Conservation (phyloP, 2,329 filamentous ascomycete genomes). For the Aspergillus oerlinghausenensis region DNA sequence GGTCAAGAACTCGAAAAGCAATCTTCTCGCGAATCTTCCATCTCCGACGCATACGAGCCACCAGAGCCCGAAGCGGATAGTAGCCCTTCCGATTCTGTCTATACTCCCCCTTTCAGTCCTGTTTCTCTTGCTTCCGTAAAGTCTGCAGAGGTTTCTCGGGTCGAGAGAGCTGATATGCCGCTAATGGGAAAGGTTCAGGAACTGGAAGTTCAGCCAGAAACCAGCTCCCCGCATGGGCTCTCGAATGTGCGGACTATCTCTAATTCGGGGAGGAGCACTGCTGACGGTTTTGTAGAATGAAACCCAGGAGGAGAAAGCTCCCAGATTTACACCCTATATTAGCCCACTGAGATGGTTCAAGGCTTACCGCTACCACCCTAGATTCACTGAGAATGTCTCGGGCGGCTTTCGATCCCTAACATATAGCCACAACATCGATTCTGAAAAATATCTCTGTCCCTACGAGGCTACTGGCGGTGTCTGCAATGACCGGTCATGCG, state of each 20-base stretch:
- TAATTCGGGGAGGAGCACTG: conserved; percentile 10
- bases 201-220: conserved; percentile 17
- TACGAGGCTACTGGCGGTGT: conserved; percentile 65
- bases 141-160: conserved; percentile 14
- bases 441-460: conserved; percentile 68
- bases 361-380: conserved; percentile 84
- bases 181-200: conserved; percentile 31
- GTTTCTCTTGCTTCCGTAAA: conserved; percentile 32
- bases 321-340: conserved; percentile 63
- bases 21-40: conserved; percentile 26
- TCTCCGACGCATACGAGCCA: conserved; percentile 55
- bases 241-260: conserved; percentile 30
- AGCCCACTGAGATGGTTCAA: conserved; percentile 80
- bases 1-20: conserved; percentile 9
- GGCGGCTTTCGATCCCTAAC: conserved; percentile 85
- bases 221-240: conserved; percentile 17
- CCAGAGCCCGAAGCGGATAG: conserved; percentile 37
- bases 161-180: conserved; percentile 22
- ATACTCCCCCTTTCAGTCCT: conserved; percentile 43
- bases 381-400: conserved; percentile 63
- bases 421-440: conserved; percentile 86
- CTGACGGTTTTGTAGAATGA: conserved; percentile 29
- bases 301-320: conserved; percentile 12
- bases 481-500: conserved; percentile 72
- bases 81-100: conserved; percentile 24